Percentiles rank a stretch among this genome's conserved stretches.
phyloP scores from a whole-genome alignment of 2,329 filamentous ascomycete species.

The Elsinoe ampelina region DNA sequence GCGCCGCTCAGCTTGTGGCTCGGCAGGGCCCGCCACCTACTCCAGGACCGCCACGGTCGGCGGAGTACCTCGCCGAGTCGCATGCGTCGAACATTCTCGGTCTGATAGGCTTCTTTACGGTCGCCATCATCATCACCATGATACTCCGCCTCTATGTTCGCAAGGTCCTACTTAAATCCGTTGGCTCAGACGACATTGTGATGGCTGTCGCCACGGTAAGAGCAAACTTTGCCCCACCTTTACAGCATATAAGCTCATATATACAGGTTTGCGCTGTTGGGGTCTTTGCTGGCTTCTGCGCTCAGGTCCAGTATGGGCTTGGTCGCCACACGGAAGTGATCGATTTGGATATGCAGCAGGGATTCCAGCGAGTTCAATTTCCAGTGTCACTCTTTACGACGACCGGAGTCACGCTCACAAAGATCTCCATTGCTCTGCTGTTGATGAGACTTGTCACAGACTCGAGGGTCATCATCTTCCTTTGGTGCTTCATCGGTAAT shows the following conservation, averaged over 20 bases:
- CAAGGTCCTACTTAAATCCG: neutral
- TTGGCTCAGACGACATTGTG: neutral
- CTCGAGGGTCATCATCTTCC: neutral
- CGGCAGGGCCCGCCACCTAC: neutral
- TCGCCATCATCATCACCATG: neutral
- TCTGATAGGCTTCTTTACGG: constrained; percentile 2
- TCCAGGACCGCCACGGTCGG: neutral
- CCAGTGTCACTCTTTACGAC: neutral
- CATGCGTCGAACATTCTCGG: neutral
- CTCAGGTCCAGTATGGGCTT: neutral
- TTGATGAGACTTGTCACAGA: neutral
- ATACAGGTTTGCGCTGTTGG: neutral
- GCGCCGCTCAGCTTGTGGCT: neutral
- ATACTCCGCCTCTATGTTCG: neutral
- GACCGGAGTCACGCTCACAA: neutral
- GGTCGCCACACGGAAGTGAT: neutral
- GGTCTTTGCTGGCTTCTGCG: neutral
- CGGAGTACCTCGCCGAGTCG: neutral
- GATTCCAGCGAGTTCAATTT: neutral
- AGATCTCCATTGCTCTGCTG: neutral
- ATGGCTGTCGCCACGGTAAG: neutral
- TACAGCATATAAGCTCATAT: neutral
- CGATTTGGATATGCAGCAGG: neutral
- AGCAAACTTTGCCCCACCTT: too few species aligned
- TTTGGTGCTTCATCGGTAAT: neutral